phyloP scores from a whole-genome alignment of 2,329 filamentous ascomycete species.

The Aspergillus viridinutans region DNA sequence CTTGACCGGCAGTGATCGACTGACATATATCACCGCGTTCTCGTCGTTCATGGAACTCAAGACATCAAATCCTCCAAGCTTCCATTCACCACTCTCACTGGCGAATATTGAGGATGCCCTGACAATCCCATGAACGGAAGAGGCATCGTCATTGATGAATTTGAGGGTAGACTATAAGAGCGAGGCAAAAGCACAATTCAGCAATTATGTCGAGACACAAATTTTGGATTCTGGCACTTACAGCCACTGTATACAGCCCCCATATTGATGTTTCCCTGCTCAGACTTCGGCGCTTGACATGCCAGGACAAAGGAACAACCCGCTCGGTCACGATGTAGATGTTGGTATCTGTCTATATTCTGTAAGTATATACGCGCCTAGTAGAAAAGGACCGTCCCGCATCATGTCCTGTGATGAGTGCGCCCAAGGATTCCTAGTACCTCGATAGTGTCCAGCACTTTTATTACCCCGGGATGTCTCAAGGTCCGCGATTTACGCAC shows the following conservation, averaged over 20 bases:
- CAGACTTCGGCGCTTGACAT: constrained; percentile 80
- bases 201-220: not conserved
- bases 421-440: constrained; percentile 43
- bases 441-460: constrained; percentile 91
- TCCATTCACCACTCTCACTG: constrained; percentile 97
- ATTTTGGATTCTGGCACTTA: constrained; percentile 35
- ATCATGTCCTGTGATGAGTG: not conserved
- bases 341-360: constrained; percentile 76
- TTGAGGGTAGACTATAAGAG: constrained; percentile 71
- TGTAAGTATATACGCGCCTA: constrained; percentile 9
- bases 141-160: constrained; percentile 91
- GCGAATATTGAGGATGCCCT: constrained; percentile 85
- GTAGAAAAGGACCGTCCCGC: too few species aligned
- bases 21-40: constrained; percentile 82
- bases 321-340: constrained; percentile 96
- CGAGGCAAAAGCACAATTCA: not conserved
- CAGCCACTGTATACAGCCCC: constrained; percentile 83
- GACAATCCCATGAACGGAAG: constrained; percentile 84
- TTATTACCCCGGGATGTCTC: constrained; percentile 90
- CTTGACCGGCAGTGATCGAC: constrained; percentile 11
- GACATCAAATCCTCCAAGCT: constrained; percentile 87
- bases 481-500: constrained; percentile 89
- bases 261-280: constrained; percentile 94
- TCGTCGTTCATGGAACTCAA: constrained; percentile 95
- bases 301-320: constrained; percentile 81